Evolutionary conservation across 331 rosid species (phyloP).

Genomic region (Prunus yedoensis): DNA sequence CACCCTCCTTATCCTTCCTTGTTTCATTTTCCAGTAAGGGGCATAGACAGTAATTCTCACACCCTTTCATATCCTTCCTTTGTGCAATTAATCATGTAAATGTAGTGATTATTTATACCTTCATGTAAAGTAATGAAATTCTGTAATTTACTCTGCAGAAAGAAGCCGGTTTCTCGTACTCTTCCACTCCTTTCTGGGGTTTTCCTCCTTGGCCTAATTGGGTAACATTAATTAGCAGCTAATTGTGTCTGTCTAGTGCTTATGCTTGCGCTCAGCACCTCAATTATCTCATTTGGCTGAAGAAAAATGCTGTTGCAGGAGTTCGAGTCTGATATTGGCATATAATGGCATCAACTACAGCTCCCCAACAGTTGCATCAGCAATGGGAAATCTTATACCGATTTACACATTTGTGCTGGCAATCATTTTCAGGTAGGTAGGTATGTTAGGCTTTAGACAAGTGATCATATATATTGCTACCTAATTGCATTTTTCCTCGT

Average conservation of each 20-base stretch:
- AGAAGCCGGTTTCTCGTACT: conserved; percentile 20
- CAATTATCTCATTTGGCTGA: too few relatives aligned
- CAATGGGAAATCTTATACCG: conserved; percentile 37
- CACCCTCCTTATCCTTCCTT: conserved; percentile 35
- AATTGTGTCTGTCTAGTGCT: too few relatives aligned
- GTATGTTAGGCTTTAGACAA: background rate
- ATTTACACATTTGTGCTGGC: conserved; percentile 33
- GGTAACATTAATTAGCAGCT: background rate
- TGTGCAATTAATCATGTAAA: background rate
- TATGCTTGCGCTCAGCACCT: too few relatives aligned
- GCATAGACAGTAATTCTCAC: background rate
- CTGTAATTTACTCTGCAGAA: conserved; percentile 16
- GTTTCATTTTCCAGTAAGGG: conserved; percentile 21
- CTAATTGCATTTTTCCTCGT: background rate
- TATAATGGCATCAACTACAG: conserved; percentile 32
- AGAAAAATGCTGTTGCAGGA: conserved; percentile 19
- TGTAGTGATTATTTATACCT: background rate
- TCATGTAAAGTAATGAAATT: background rate
- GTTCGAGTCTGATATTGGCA: conserved; percentile 17
- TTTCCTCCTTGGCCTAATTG: conserved; percentile 36
- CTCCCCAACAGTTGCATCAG: conserved; percentile 47
- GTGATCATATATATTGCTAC: too few relatives aligned
- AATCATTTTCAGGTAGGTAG: conserved; percentile 10
- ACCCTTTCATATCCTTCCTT: background rate
- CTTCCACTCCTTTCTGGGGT: conserved; percentile 20